A percentile compares a stretch with the other conserved stretches of the same genome.
phyloP scores from a whole-genome alignment of 2,329 filamentous ascomycete genomes.

The Alternaria brassicicola region DNA sequence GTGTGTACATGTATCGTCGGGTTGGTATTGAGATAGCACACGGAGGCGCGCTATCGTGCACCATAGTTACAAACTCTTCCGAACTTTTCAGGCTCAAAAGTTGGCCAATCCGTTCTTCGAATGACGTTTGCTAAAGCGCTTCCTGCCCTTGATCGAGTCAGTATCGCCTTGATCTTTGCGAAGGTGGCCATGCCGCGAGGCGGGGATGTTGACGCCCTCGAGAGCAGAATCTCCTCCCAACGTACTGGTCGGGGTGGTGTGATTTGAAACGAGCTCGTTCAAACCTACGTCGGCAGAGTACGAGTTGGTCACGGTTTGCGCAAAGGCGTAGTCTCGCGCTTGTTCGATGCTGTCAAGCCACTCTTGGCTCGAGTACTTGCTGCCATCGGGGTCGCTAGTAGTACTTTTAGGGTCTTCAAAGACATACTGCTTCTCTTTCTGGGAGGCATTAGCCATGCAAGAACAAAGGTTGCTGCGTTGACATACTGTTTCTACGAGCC shows the following conservation, averaged over 20 bases:
- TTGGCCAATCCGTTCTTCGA: slow-evolving; percentile 93
- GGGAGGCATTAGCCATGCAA: background rate
- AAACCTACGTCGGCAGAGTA: slow-evolving; percentile 63
- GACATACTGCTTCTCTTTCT: slow-evolving; percentile 88
- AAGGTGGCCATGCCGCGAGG: slow-evolving; percentile 56
- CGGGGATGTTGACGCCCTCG: slow-evolving; percentile 58
- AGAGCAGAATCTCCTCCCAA: slow-evolving; percentile 61
- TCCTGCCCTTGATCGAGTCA: slow-evolving; percentile 64
- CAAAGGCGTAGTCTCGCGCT: slow-evolving; percentile 81
- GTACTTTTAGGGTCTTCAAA: slow-evolving; percentile 91
- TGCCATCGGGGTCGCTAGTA: slow-evolving; percentile 65
- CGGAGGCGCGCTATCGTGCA: background rate
- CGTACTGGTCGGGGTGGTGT: slow-evolving; percentile 80
- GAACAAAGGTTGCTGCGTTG: background rate
- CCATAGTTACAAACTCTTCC: background rate
- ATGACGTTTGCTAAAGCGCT: slow-evolving; percentile 86
- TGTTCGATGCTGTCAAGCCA: slow-evolving; percentile 91
- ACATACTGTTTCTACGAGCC: slow-evolving; percentile 93
- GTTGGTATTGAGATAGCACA: slow-evolving; percentile 11
- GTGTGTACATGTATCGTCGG: background rate
- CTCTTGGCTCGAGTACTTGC: slow-evolving; percentile 76
- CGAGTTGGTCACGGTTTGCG: slow-evolving; percentile 69
- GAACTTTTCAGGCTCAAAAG: slow-evolving; percentile 60
- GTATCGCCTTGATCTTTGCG: slow-evolving; percentile 57
- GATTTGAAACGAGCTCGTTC: slow-evolving; percentile 57